Conservation (phyloP, 768 basidiomycete genomes). For the Serendipita sp. region DNA sequence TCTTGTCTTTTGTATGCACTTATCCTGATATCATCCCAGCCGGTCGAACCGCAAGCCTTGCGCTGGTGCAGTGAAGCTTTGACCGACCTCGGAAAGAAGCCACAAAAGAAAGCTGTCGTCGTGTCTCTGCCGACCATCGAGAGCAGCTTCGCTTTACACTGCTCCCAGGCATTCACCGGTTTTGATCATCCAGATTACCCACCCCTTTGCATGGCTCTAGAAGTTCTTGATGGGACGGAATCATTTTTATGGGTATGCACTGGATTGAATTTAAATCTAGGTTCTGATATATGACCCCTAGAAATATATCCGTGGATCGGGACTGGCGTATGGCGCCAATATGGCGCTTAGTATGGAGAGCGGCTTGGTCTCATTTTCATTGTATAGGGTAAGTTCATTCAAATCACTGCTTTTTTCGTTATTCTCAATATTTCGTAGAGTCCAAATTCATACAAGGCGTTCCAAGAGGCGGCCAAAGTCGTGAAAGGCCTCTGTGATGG, state of each 20-base stretch:
- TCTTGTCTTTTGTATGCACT: not conserved
- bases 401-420: not conserved
- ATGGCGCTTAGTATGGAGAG: conserved; percentile 60
- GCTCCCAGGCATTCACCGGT: conserved; percentile 60
- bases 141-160: conserved; percentile 70
- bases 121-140: conserved; percentile 89
- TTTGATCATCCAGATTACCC: conserved; percentile 73
- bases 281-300: conserved; percentile 16
- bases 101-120: conserved; percentile 62
- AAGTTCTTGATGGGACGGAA: conserved; percentile 85
- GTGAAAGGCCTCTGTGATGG: conserved; percentile 69
- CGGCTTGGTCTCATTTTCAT: conserved; percentile 55
- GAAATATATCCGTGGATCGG: conserved; percentile 85
- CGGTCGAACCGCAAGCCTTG: conserved; percentile 42
- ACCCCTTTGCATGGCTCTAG: conserved; percentile 66
- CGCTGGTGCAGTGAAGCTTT: conserved; percentile 52
- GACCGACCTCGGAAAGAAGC: conserved; percentile 55
- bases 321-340: conserved; percentile 82
- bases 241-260: conserved; percentile 74
- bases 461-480: conserved; percentile 61
- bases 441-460: conserved; percentile 64
- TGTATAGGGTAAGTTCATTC: conserved; percentile 50
- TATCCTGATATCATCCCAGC: conserved; percentile 5
- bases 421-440: conserved; percentile 30
- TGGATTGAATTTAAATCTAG: no score